These are phyloP conservation scores for Tolypocladium cylindrosporum DNA, from an alignment of 2,329 filamentous ascomycete species.

Conservation along the genomic window DNA sequence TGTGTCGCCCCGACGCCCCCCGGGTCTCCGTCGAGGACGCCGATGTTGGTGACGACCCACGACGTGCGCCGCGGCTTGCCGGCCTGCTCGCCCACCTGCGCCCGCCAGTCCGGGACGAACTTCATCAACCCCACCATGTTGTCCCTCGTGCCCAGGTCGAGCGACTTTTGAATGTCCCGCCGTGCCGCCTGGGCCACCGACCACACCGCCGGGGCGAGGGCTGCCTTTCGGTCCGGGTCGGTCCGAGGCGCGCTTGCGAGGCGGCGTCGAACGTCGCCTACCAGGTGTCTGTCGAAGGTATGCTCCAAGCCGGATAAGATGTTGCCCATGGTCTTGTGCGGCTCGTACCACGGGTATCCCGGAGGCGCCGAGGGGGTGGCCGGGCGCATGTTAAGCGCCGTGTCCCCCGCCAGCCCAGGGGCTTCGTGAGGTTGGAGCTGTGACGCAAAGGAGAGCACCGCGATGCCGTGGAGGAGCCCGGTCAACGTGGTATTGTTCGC, in stretches of 20 bases:
- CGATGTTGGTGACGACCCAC: conserved; percentile 17
- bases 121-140: conserved; percentile 13
- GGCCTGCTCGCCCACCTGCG: conserved; percentile 6
- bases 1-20: not conserved
- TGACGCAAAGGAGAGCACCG: conserved; percentile 11
- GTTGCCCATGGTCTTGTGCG: conserved; percentile 7
- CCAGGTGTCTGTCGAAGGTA: not conserved
- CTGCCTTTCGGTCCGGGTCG: not conserved
- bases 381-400: conserved; percentile 12
- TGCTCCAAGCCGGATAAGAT: conserved; percentile 4
- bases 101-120: conserved; percentile 14
- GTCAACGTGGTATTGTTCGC: conserved; percentile 17
- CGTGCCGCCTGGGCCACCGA: conserved; percentile 4
- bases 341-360: conserved; percentile 1
- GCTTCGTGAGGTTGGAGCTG: conserved; percentile 4
- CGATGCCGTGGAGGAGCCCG: conserved; percentile 15
- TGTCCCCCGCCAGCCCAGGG: conserved; percentile 2
- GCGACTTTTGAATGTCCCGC: conserved; percentile 5
- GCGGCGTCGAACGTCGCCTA: not conserved
- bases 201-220: conserved; percentile 13
- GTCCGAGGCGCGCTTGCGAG: conserved; percentile 3
- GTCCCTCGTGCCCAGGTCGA: conserved; percentile 12
- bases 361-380: conserved; percentile 6
- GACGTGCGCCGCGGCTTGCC: conserved; percentile 12
- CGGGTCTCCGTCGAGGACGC: conserved; percentile 11